A percentile compares a stretch with the other conserved stretches of the same genome.
phyloP scores from a whole-genome alignment of 768 basidiomycete species.

The Mycena vitilis region DNA sequence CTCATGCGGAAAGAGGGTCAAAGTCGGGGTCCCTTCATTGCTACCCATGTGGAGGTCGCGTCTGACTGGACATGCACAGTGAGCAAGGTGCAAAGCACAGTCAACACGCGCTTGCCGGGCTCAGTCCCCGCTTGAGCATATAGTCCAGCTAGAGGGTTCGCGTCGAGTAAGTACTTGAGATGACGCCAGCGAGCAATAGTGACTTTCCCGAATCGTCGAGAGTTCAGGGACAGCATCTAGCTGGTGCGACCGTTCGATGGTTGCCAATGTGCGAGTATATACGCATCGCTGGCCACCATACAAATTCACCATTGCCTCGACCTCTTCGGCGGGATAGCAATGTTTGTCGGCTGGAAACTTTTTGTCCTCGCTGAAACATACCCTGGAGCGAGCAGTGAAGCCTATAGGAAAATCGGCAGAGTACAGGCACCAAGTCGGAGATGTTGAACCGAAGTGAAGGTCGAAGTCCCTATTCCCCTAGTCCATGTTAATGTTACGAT shows the following conservation, averaged over 20 bases:
- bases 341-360: not conserved
- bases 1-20: conserved; percentile 31
- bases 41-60: not conserved
- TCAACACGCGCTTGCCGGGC: conserved; percentile 14
- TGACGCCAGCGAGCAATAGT: not conserved
- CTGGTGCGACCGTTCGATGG: conserved; percentile 21
- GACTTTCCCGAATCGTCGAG: conserved; percentile 13
- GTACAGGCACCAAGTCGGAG: too few species aligned
- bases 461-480: too few species aligned
- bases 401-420: too few species aligned
- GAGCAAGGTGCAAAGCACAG: conserved; percentile 1
- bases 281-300: conserved; percentile 26
- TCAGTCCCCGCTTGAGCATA: conserved; percentile 24
- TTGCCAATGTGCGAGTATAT: not conserved
- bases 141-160: conserved; percentile 21
- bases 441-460: too few species aligned
- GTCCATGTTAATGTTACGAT: too few species aligned
- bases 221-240: conserved; percentile 17
- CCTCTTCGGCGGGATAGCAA: not conserved
- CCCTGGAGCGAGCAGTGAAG: too few species aligned
- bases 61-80: conserved; percentile 11
- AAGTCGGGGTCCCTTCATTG: conserved; percentile 1
- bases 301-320: not conserved
- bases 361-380: too few species aligned
- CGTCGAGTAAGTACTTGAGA: conserved; percentile 3